Conservation (phyloP, 2,329 filamentous ascomycete genomes). For the Elsinoe ampelina region DNA sequence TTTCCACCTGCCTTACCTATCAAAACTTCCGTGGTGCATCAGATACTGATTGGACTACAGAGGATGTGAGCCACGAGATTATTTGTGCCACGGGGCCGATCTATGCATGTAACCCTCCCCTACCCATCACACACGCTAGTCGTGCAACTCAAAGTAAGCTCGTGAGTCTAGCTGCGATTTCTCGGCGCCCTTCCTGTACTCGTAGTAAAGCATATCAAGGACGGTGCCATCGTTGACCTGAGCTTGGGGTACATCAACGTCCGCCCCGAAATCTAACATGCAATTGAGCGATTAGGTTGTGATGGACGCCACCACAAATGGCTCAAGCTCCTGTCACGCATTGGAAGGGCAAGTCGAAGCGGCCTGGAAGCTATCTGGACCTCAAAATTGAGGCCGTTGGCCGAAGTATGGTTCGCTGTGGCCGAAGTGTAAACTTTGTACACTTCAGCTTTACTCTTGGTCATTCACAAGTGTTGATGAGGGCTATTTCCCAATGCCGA, state of each 20-base stretch:
- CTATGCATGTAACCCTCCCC: neutral
- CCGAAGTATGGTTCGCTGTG: constrained; percentile 3
- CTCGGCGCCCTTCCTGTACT: no score
- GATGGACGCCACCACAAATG: neutral
- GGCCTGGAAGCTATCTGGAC: neutral
- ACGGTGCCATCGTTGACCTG: no score
- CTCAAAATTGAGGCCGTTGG: neutral
- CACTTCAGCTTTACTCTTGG: neutral
- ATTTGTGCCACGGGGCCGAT: neutral
- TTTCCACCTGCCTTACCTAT: neutral
- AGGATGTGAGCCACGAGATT: neutral
- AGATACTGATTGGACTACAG: neutral
- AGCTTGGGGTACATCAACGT: no score
- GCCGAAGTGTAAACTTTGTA: neutral
- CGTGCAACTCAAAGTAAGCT: neutral
- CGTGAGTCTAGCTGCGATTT: neutral
- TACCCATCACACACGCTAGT: neutral
- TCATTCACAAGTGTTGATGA: no score
- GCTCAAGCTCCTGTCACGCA: neutral
- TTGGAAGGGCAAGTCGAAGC: neutral
- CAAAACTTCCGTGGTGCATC: no score
- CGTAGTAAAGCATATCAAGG: no score
- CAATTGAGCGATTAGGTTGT: neutral
- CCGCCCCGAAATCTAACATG: neutral
- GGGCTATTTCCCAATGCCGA: no score